Conservation (phyloP, 2,329 filamentous ascomycete genomes). For the Penicillium sp. region DNA sequence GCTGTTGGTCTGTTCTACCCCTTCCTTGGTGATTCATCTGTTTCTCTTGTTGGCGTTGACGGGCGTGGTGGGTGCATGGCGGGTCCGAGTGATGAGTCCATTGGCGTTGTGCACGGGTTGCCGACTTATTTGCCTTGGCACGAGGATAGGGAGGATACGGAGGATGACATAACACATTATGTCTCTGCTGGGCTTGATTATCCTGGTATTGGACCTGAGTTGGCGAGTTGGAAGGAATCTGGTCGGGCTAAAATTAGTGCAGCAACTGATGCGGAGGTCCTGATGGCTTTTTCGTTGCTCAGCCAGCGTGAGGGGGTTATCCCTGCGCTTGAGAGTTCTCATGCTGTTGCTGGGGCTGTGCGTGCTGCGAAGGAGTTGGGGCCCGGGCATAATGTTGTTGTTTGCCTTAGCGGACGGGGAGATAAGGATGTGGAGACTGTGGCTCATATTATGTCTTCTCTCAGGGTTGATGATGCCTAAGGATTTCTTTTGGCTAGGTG, state of each 20-base stretch:
- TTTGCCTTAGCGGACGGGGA: conserved; percentile 84
- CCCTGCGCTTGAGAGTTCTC: conserved; percentile 84
- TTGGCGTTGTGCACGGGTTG: conserved; percentile 93
- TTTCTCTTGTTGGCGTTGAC: conserved; percentile 87
- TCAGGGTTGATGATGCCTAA: conserved; percentile 52
- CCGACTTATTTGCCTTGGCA: conserved; percentile 91
- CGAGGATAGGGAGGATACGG: conserved; percentile 67
- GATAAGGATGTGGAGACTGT: conserved; percentile 98
- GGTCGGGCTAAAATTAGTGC: conserved; percentile 79
- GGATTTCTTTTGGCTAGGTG: background rate
- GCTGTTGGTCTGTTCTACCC: conserved; percentile 97
- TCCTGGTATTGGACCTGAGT: conserved; percentile 88
- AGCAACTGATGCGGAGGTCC: conserved; percentile 83
- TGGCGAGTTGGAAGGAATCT: conserved; percentile 85
- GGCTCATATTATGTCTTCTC: conserved; percentile 78
- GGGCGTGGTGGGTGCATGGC: too few relatives aligned
- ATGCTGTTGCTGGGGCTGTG: conserved; percentile 82
- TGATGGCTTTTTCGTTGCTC: conserved; percentile 77
- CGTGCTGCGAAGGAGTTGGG: conserved; percentile 86
- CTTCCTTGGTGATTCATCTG: conserved; percentile 74
- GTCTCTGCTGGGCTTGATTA: conserved; percentile 93
- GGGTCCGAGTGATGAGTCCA: conserved; percentile 55
- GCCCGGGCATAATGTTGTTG: conserved; percentile 80
- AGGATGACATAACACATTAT: conserved; percentile 88
- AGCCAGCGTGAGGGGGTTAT: conserved; percentile 92